These are phyloP conservation scores for Termitomyces sp. DNA, from an alignment of 768 basidiomycete genomes.

Conservation along the genomic window DNA sequence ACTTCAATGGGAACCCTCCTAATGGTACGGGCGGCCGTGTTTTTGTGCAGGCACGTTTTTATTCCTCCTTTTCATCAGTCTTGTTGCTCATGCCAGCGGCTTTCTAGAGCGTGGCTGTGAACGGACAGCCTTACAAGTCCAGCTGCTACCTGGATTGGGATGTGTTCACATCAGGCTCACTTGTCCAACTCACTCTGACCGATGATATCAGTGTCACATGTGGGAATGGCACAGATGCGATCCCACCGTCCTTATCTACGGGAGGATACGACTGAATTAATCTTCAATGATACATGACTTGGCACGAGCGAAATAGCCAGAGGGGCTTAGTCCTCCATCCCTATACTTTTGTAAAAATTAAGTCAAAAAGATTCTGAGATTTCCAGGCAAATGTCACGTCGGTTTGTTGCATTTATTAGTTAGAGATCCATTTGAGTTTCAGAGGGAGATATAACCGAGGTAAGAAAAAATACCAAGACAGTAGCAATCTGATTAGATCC, in stretches of 20 bases:
- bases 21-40: constrained; percentile 48
- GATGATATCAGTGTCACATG: constrained; percentile 47
- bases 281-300: background rate
- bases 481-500: too few species aligned
- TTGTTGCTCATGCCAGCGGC: background rate
- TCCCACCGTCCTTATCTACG: constrained; percentile 63
- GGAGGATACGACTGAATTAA: constrained; percentile 43
- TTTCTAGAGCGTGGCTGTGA: constrained; percentile 47
- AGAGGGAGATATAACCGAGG: too few species aligned
- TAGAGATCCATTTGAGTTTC: too few species aligned
- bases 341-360: too few species aligned
- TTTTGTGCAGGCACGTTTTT: constrained; percentile 42
- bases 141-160: constrained; percentile 66
- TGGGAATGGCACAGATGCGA: constrained; percentile 35
- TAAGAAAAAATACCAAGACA: too few species aligned
- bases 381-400: background rate
- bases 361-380: background rate
- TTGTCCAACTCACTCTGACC: constrained; percentile 51
- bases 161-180: constrained; percentile 46
- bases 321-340: background rate
- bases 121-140: constrained; percentile 53
- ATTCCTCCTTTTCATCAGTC: background rate
- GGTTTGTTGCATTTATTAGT: too few species aligned
- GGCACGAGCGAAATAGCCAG: too few species aligned
- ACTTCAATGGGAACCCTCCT: constrained; percentile 47